Evolutionary conservation across 2,329 filamentous ascomycete species (phyloP).

Genomic region (Coccinonectria pachysandricola): DNA sequence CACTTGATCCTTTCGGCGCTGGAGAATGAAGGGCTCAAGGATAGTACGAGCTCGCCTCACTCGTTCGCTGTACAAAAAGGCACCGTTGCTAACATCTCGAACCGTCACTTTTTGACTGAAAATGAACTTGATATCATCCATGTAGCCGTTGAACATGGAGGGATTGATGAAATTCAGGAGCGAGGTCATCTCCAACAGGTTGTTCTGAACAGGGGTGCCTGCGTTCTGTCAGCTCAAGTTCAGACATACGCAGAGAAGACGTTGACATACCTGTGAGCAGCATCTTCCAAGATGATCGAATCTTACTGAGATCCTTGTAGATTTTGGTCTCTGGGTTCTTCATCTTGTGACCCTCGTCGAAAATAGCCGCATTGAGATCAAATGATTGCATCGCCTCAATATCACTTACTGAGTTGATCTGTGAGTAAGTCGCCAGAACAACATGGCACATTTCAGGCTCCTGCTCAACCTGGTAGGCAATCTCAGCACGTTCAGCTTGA

Average conservation of each 20-base stretch:
- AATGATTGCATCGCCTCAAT: constrained; percentile 39
- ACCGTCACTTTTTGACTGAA: constrained; percentile 90
- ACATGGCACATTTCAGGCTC: constrained; percentile 55
- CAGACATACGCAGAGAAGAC: not conserved
- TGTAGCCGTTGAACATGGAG: constrained; percentile 63
- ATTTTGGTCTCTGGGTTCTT: constrained; percentile 79
- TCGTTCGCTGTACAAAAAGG: constrained; percentile 76
- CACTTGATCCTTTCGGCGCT: constrained; percentile 87
- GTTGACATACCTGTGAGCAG: constrained; percentile 44
- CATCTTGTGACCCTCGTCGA: constrained; percentile 88
- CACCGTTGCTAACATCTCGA: constrained; percentile 67
- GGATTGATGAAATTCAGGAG: constrained; percentile 93
- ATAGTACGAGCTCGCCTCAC: constrained; percentile 83
- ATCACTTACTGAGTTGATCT: constrained; percentile 43
- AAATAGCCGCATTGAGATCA: constrained; percentile 53
- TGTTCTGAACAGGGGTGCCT: constrained; percentile 90
- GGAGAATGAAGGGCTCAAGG: constrained; percentile 88
- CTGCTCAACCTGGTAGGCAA: constrained; percentile 56
- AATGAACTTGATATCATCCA: constrained; percentile 71
- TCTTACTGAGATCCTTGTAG: constrained; percentile 68
- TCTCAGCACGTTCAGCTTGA: constrained; percentile 55
- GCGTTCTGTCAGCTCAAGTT: constrained; percentile 29
- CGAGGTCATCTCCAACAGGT: constrained; percentile 82
- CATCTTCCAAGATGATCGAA: constrained; percentile 73
- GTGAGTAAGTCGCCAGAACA: constrained; percentile 50